Evolutionary conservation across 2,329 filamentous ascomycete species (phyloP).

Genomic region (Monilinia fructigena): DNA sequence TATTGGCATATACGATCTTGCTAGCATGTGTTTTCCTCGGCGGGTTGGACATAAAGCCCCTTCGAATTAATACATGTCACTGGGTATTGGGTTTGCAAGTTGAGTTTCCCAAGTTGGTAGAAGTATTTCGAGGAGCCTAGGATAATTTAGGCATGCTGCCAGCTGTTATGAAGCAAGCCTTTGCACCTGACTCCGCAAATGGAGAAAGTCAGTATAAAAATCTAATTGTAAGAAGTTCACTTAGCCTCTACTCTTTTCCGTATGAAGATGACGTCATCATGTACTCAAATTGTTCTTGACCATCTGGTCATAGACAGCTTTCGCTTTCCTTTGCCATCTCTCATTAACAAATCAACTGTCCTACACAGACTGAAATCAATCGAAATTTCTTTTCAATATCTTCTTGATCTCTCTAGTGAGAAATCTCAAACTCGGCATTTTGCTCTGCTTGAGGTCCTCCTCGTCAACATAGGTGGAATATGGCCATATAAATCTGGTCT

Average conservation of each 20-base stretch:
- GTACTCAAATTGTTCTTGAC: constrained; percentile 9
- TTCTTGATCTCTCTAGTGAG: constrained; percentile 42
- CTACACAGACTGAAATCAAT: constrained; percentile 45
- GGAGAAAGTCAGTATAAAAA: background rate
- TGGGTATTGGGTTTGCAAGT: constrained; percentile 53
- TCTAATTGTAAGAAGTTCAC: background rate
- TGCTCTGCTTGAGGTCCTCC: background rate
- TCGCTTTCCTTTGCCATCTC: background rate
- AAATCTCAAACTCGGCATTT: constrained; percentile 42
- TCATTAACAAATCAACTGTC: constrained; percentile 22
- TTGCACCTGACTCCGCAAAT: constrained; percentile 34
- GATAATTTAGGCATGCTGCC: constrained; percentile 50
- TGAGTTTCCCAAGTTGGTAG: constrained; percentile 46
- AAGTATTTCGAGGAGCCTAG: constrained; percentile 50
- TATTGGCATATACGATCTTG: constrained; percentile 63
- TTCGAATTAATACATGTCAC: too few species aligned
- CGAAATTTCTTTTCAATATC: constrained; percentile 44
- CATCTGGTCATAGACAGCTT: constrained; percentile 18
- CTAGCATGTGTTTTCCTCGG: constrained; percentile 54
- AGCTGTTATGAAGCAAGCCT: constrained; percentile 30
- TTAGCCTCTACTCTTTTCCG: constrained; percentile 15
- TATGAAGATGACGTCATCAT: constrained; percentile 22
- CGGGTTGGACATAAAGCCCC: constrained; percentile 54
- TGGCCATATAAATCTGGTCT: constrained; percentile 23
- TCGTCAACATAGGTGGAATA: constrained; percentile 20